phyloP scores from a whole-genome alignment of 768 basidiomycete species.

The Amanita thiersii region DNA sequence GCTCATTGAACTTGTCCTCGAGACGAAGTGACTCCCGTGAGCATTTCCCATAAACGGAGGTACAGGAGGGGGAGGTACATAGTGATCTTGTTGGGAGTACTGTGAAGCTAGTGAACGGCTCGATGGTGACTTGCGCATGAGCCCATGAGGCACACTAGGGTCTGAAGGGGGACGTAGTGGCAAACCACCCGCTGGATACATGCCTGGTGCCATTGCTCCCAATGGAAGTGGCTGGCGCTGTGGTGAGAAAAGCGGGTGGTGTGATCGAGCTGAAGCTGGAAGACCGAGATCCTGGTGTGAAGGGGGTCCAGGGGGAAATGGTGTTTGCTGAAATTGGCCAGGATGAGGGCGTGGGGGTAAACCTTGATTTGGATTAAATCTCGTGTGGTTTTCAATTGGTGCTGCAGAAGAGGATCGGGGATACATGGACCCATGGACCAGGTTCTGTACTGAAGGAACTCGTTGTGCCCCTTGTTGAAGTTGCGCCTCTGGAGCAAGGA shows the following conservation, averaged over 20 bases:
- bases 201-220: background rate
- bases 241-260: slow-evolving; percentile 1
- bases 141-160: slow-evolving; percentile 24
- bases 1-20: slow-evolving; percentile 30
- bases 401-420: slow-evolving; percentile 11
- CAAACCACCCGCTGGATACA: background rate
- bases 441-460: slow-evolving; percentile 17
- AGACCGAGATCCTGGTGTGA: slow-evolving; percentile 1
- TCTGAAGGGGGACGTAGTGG: slow-evolving; percentile 41
- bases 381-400: background rate
- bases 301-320: background rate
- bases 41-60: slow-evolving; percentile 33
- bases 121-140: slow-evolving; percentile 47
- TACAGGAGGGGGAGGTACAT: slow-evolving; percentile 29
- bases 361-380: background rate
- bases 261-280: background rate
- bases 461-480: slow-evolving; percentile 19
- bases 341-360: background rate
- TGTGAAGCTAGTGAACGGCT: slow-evolving; percentile 49
- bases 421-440: slow-evolving; percentile 13
- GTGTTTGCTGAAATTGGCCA: background rate
- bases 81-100: slow-evolving; percentile 36
- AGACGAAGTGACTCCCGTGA: slow-evolving; percentile 19
- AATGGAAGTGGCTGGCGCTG: background rate
- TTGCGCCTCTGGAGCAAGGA: slow-evolving; percentile 20